Evolutionary conservation across 257 asterid genomes (phyloP).

Genomic region (Nicotiana tomentosiformis): DNA sequence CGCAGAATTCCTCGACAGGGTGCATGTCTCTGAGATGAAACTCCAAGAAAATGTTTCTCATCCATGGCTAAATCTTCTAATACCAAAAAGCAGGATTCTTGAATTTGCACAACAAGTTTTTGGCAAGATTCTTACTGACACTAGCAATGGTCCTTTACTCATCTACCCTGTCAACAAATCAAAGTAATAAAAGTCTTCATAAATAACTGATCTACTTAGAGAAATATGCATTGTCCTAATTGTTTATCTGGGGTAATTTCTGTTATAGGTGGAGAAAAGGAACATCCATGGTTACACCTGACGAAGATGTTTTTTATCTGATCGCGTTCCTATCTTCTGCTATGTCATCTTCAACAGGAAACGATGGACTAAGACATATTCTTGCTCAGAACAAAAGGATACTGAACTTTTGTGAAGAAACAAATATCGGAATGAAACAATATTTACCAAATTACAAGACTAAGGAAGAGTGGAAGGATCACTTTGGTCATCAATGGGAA

Average conservation of each 20-base stretch:
- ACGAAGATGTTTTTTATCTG: conserved; percentile 67
- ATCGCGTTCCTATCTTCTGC: conserved; percentile 72
- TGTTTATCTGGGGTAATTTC: neutral
- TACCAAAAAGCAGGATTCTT: conserved; percentile 63
- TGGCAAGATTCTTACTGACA: conserved; percentile 58
- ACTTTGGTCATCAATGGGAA: conserved; percentile 74
- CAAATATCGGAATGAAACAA: conserved; percentile 61
- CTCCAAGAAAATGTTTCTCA: conserved; percentile 65
- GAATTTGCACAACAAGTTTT: conserved; percentile 59
- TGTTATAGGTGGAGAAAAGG: conserved; percentile 61
- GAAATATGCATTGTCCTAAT: neutral
- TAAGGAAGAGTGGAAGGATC: conserved; percentile 73
- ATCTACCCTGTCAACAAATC: conserved; percentile 83
- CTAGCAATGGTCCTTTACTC: conserved; percentile 78
- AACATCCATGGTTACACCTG: conserved; percentile 73
- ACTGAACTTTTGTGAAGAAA: conserved; percentile 34
- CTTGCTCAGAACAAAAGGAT: conserved; percentile 48
- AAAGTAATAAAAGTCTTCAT: conserved; percentile 35
- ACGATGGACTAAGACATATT: conserved; percentile 50
- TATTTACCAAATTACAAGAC: conserved; percentile 67
- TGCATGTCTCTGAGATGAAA: conserved; percentile 58
- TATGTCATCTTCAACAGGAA: conserved; percentile 54
- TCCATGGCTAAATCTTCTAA: conserved; percentile 82
- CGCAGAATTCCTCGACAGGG: conserved; percentile 66
- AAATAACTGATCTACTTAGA: neutral